These are phyloP conservation scores for cucumber (Cucumis sativus) DNA, from an alignment of 306 rosid genomes.

Conservation along the genomic window Cucumber_9930_V3 NC_026661.2:10691501-10692000, in stretches of 20 bases:
- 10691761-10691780: neutral
- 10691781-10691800: neutral
- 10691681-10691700: conserved; percentile 15
- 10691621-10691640: conserved; percentile 38
- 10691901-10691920: no score
- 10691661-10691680: conserved; percentile 11
- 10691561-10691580: conserved; percentile 20
- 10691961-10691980: no score
- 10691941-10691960: no score
- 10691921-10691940: no score
- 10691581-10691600: neutral
- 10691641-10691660: conserved; percentile 10
- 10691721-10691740: neutral
- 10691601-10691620: conserved; percentile 28
- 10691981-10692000: neutral
- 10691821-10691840: neutral
- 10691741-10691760: neutral
- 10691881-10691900: no score
- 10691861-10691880: neutral
- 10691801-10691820: neutral
- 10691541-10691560: conserved; percentile 66
- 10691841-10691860: neutral
- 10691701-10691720: conserved; percentile 63
- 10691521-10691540: conserved; percentile 48
- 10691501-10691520: neutral